Base-by-base conservation (phyloP, 225 moss, liverwort and hornwort genomes). In the Sphagnum tenellum region DNA sequence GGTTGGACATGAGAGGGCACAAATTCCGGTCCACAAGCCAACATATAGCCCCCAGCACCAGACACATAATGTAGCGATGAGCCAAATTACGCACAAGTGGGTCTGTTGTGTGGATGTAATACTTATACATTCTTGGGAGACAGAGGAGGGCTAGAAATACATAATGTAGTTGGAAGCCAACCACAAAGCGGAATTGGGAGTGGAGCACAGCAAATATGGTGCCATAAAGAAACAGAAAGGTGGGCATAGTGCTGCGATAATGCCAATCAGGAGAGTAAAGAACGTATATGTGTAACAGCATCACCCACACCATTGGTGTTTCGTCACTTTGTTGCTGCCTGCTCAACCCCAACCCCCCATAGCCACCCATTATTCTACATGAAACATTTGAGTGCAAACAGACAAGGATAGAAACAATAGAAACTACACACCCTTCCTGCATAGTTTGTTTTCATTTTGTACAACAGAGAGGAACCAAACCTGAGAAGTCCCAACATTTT, bases 201-300 rank as follows among this genome's bases (percentile, higher is more conserved):
- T 95, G 95, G 71, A 89, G 73, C 58, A 92, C 81, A 66, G 95
- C 95, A 67, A 92, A 95, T 54, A 88, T 88, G 48, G 95, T 88
- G 68, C 95, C 92, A 64, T 95, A 92, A 47, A 95, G 80, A 65
- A 92, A 88, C 49, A 95, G 73, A 57, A 88, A 88, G 48, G 92
- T 95, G 5, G 95, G 95, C 95, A 95, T 95, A 69, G 95, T 92
- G 62, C 95, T 95, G 60, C 87, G 88, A 64, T 95, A 95, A 51
- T 95, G 95, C 95, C 95, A 95, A 71, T 95, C 95, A 48, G 95
- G 92, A 72, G 95, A 95, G 54, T 95, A 95, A 12, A 95, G 95
- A 9, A 95, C 95, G 60, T 95, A 95, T 57, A 95, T 95, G 71
- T 89, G 92, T 55, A 95, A 82, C 48, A 95, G 95, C 95, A 95